phyloP scores from a whole-genome alignment of 2,329 filamentous ascomycete species.

The Aspergillus hiratsukae region DNA sequence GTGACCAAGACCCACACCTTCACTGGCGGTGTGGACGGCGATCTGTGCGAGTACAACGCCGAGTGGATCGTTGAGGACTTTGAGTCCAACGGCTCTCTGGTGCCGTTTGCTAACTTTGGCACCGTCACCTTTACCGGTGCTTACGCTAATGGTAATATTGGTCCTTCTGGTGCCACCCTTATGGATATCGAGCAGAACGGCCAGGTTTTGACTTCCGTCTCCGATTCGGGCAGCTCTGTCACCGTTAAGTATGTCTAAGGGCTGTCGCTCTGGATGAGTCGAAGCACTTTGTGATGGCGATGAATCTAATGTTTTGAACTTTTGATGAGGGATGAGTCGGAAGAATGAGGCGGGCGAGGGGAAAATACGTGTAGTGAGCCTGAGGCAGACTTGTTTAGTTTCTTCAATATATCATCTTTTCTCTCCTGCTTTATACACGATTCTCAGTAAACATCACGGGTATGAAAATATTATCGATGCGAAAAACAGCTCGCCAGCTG shows the following conservation, averaged over 20 bases:
- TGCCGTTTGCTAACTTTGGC: conserved; percentile 46
- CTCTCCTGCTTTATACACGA: not conserved
- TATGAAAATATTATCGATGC: too few relatives aligned
- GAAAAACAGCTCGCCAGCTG: too few relatives aligned
- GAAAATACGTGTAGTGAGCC: not conserved
- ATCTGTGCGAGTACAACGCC: conserved; percentile 53
- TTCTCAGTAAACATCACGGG: not conserved
- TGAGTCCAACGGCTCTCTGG: conserved; percentile 31
- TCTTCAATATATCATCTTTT: not conserved
- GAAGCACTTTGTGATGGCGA: too few relatives aligned
- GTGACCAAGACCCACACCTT: conserved; percentile 50
- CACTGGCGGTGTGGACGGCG: conserved; percentile 32
- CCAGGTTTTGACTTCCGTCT: conserved; percentile 32
- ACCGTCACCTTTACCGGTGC: conserved; percentile 44
- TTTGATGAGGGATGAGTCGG: not conserved
- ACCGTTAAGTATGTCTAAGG: conserved; percentile 22
- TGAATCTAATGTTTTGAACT: not conserved
- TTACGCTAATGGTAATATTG: conserved; percentile 30
- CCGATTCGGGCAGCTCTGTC: conserved; percentile 16
- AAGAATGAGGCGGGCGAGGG: not conserved
- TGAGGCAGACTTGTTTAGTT: not conserved
- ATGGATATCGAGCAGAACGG: conserved; percentile 44
- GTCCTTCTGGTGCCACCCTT: conserved; percentile 36
- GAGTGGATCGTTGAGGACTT: conserved; percentile 55
- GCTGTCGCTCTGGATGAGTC: not conserved